Percentiles rank a stretch among this genome's conserved stretches.
Evolutionary conservation across 805 yeast species (phyloP).

Genomic region (Suhomyces vadensis): DNA sequence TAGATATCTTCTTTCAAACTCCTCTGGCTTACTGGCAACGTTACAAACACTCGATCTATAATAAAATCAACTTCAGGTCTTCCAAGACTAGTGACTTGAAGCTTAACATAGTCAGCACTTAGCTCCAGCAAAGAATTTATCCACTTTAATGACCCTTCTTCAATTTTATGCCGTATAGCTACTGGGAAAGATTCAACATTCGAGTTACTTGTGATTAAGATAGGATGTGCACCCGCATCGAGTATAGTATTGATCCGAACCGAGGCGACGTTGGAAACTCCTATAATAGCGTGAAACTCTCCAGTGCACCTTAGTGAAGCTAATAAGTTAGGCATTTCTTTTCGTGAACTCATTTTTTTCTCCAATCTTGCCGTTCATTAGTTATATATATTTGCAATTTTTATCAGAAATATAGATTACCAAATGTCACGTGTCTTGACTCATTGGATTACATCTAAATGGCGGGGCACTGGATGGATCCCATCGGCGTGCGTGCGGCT

Average conservation of each 20-base stretch:
- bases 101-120: conserved; percentile 33
- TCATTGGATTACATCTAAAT: neutral
- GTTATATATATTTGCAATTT: conserved; percentile 4
- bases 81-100: conserved; percentile 53
- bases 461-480: too few relatives aligned
- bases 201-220: conserved; percentile 42
- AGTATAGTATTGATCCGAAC: conserved; percentile 50
- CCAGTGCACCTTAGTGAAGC: conserved; percentile 46
- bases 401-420: conserved; percentile 11
- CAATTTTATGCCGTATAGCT: conserved; percentile 23
- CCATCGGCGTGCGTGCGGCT: conserved; percentile 3
- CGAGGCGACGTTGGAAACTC: conserved; percentile 47
- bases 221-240: conserved; percentile 56
- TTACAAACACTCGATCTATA: conserved; percentile 77
- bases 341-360: neutral
- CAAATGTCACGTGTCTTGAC: conserved; percentile 17
- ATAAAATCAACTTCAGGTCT: conserved; percentile 59
- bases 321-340: conserved; percentile 26
- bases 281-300: conserved; percentile 61
- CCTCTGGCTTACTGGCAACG: conserved; percentile 34
- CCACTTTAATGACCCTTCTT: conserved; percentile 26
- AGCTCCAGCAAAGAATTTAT: conserved; percentile 27
- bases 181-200: conserved; percentile 21
- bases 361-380: neutral
- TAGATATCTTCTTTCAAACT: conserved; percentile 44